Conservation (phyloP, 805 yeast species). For the Maudiozyma saulgeensis region DNA sequence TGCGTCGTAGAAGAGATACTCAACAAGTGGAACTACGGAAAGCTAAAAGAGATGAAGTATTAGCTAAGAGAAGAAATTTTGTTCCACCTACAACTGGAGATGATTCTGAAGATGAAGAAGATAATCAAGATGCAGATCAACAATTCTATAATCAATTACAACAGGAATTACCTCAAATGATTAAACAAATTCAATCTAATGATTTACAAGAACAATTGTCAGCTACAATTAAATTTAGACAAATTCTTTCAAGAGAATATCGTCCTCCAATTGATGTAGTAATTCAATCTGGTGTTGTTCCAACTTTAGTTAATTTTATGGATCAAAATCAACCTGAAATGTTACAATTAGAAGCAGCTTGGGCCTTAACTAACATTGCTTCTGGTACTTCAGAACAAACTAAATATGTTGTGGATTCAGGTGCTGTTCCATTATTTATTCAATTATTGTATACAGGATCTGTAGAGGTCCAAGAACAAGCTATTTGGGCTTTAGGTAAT, state of each 20-base stretch:
- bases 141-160: constrained; percentile 41
- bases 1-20: constrained; percentile 94
- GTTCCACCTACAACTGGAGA: constrained; percentile 37
- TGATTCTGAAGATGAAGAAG: constrained; percentile 46
- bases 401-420: constrained; percentile 78
- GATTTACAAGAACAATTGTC: constrained; percentile 73
- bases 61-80: constrained; percentile 87
- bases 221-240: constrained; percentile 90
- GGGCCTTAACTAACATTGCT: constrained; percentile 99
- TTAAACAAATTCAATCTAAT: constrained; percentile 64
- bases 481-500: constrained; percentile 98
- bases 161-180: constrained; percentile 74
- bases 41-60: constrained; percentile 89
- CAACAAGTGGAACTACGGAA: constrained; percentile 95
- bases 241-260: constrained; percentile 83
- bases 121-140: constrained; percentile 33
- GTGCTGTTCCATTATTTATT: constrained; percentile 89
- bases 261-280: constrained; percentile 95
- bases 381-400: constrained; percentile 90
- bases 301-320: constrained; percentile 82
- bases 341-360: constrained; percentile 94
- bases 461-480: constrained; percentile 92
- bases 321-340: constrained; percentile 64
- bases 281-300: constrained; percentile 87
- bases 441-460: constrained; percentile 70